Percentiles rank a stretch among this genome's conserved stretches.
Evolutionary conservation across 2,329 filamentous ascomycete species (phyloP).

Genomic region (Pestalotiopsis sp.): DNA sequence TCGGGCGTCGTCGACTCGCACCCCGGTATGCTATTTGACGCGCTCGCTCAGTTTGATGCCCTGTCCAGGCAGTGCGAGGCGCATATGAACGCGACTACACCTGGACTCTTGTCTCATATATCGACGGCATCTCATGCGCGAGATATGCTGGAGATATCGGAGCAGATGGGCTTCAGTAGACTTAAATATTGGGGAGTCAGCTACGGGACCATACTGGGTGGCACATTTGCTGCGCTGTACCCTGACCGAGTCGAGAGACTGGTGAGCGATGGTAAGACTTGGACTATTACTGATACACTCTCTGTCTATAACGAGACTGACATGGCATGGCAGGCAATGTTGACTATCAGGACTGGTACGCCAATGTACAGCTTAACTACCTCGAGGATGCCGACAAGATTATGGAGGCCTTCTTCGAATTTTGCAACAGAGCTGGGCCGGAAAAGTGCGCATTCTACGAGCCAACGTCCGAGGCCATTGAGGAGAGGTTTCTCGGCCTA

Average conservation of each 20-base stretch:
- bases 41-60: neutral
- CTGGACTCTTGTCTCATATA: slow-evolving; percentile 39
- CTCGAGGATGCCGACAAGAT: slow-evolving; percentile 24
- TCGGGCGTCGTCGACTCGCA: slow-evolving; percentile 49
- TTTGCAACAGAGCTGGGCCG: slow-evolving; percentile 56
- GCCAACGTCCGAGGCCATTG: slow-evolving; percentile 37
- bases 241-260: slow-evolving; percentile 53
- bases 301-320: neutral
- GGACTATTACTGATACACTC: neutral
- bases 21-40: slow-evolving; percentile 30
- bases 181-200: slow-evolving; percentile 58
- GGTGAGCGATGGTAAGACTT: slow-evolving; percentile 49
- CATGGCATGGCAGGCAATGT: slow-evolving; percentile 41
- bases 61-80: slow-evolving; percentile 11
- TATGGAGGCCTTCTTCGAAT: slow-evolving; percentile 52
- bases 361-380: slow-evolving; percentile 39
- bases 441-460: slow-evolving; percentile 47
- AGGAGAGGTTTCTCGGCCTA: slow-evolving; percentile 40
- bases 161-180: slow-evolving; percentile 42
- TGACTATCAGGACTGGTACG: slow-evolving; percentile 57
- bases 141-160: slow-evolving; percentile 50
- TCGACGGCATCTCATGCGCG: slow-evolving; percentile 47
- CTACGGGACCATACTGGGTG: slow-evolving; percentile 56
- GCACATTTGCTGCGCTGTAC: slow-evolving; percentile 54
- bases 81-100: slow-evolving; percentile 13